Evolutionary conservation across 1,284 basidiomycete genomes (phyloP).

Genomic region (Ceratobasidium theobromae): DNA sequence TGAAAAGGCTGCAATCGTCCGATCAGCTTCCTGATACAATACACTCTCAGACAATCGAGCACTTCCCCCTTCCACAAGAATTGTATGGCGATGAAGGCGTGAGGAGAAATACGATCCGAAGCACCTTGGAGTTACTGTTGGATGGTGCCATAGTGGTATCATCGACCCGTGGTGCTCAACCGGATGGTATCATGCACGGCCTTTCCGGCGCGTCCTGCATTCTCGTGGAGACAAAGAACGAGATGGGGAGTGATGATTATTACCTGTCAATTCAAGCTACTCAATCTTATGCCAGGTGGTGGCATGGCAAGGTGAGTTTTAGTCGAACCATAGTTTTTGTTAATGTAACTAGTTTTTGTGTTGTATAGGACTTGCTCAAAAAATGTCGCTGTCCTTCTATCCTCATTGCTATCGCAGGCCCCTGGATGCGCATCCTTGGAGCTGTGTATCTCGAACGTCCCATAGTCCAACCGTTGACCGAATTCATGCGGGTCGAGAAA

Average conservation of each 20-base stretch:
- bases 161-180: not conserved
- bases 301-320: too few relatives aligned
- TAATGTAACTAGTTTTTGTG: too few relatives aligned
- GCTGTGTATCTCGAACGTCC: too few relatives aligned
- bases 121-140: not conserved
- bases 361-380: too few relatives aligned
- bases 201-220: not conserved
- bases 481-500: too few relatives aligned
- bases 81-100: not conserved
- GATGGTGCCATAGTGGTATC: not conserved
- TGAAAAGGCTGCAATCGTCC: not conserved
- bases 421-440: too few relatives aligned
- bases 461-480: too few relatives aligned
- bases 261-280: slow-evolving; percentile 16
- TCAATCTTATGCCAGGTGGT: slow-evolving; percentile 8
- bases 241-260: not conserved
- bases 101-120: too few relatives aligned
- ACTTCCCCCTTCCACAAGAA: not conserved
- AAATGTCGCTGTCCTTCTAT: too few relatives aligned
- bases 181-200: not conserved
- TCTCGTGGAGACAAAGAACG: slow-evolving; percentile 18
- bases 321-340: too few relatives aligned
- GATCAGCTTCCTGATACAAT: not conserved
- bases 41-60: too few relatives aligned
- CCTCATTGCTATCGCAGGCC: too few relatives aligned